Percentiles rank a stretch among this genome's conserved stretches.
These are phyloP conservation scores for Allantophomopsis cytisporea DNA, from an alignment of 2,329 filamentous ascomycete species.

Conservation along the genomic window DNA sequence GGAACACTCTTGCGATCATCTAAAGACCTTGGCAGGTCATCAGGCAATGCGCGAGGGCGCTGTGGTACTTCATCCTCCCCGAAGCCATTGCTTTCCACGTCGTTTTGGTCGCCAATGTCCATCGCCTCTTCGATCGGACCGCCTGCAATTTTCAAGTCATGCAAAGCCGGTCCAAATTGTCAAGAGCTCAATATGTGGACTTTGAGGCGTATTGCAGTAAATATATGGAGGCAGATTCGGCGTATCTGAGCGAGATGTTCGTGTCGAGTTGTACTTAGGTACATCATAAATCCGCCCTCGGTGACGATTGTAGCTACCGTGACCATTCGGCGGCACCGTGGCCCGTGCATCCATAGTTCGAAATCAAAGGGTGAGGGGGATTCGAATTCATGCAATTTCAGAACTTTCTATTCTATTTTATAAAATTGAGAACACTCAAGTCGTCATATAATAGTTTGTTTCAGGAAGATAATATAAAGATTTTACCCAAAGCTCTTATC, in stretches of 20 bases:
- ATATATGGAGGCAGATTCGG: too few species aligned
- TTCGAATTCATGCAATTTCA: too few species aligned
- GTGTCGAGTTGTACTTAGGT: not conserved
- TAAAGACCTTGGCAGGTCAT: constrained; percentile 80
- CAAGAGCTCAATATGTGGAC: not conserved
- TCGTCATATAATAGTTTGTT: too few species aligned
- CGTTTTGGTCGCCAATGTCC: constrained; percentile 39
- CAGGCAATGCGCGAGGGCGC: constrained; percentile 47
- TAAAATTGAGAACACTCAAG: too few species aligned
- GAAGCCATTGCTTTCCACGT: constrained; percentile 32
- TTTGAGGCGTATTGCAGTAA: not conserved
- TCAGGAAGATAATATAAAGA: too few species aligned
- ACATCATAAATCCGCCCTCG: not conserved
- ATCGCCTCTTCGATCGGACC: constrained; percentile 27
- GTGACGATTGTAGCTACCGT: not conserved
- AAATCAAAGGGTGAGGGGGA: too few species aligned
- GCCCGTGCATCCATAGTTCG: too few species aligned
- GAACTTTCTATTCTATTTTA: too few species aligned
- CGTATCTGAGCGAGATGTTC: not conserved
- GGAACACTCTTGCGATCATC: constrained; percentile 69
- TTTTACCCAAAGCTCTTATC: too few species aligned
- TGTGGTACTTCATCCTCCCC: constrained; percentile 34
- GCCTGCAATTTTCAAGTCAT: constrained; percentile 9
- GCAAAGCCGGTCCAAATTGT: not conserved
- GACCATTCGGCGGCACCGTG: too few species aligned